phyloP scores from a whole-genome alignment of 306 rosid genomes.

The Malus orientalis region DNA sequence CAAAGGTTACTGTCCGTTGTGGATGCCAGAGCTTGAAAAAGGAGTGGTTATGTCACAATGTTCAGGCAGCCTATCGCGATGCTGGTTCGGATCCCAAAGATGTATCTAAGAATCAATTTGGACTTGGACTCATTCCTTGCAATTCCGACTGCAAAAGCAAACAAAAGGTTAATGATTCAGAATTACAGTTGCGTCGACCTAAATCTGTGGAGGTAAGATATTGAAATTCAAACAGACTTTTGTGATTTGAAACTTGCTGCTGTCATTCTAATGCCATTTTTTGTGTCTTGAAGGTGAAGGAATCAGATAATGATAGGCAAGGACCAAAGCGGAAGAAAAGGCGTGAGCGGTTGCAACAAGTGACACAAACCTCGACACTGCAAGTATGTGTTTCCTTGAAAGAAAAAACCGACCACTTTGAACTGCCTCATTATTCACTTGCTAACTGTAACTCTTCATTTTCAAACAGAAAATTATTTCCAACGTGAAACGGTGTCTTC shows the following conservation, averaged over 20 bases:
- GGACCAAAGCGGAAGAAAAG: constrained; percentile 55
- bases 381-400: constrained; percentile 40
- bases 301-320: constrained; percentile 40
- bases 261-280: neutral
- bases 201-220: constrained; percentile 58
- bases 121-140: constrained; percentile 73
- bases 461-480: constrained; percentile 47
- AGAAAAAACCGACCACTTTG: neutral
- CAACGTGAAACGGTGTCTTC: constrained; percentile 44
- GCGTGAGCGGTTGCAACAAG: constrained; percentile 41
- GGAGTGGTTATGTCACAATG: constrained; percentile 82
- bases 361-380: constrained; percentile 44
- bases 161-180: constrained; percentile 60
- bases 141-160: constrained; percentile 67
- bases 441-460: constrained; percentile 9
- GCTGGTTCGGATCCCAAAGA: constrained; percentile 51
- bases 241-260: neutral
- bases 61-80: constrained; percentile 61
- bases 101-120: constrained; percentile 64
- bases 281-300: constrained; percentile 49
- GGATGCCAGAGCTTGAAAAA: constrained; percentile 85
- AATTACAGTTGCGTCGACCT: constrained; percentile 62
- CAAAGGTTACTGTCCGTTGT: constrained; percentile 76
- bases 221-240: neutral
- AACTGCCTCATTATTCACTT: constrained; percentile 1